phyloP scores from a whole-genome alignment of 345 rosid genomes.

The Bruguiera gymnorhiza region DNA sequence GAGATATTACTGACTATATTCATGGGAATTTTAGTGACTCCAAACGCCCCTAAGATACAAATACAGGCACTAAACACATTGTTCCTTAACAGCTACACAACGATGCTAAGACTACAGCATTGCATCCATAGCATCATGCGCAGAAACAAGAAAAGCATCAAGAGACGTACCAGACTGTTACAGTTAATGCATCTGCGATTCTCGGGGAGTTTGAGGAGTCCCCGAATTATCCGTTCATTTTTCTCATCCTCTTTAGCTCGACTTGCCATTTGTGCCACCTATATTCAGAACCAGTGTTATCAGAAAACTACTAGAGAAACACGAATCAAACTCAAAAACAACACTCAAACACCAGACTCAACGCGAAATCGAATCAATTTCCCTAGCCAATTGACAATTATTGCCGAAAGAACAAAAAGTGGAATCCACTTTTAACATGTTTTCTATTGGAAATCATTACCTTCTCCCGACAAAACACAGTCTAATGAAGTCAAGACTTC shows the following conservation, averaged over 20 bases:
- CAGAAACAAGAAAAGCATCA: conserved; percentile 6
- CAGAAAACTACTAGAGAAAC: neutral
- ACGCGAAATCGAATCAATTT: too few species aligned
- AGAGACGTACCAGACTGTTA: conserved; percentile 66
- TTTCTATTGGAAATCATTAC: too few species aligned
- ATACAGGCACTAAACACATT: too few species aligned
- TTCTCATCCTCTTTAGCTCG: conserved; percentile 86
- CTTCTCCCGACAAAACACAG: too few species aligned
- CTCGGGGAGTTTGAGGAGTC: conserved; percentile 79
- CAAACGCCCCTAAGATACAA: too few species aligned
- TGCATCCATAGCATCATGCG: neutral
- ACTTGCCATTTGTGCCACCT: conserved; percentile 45
- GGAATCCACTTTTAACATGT: too few species aligned
- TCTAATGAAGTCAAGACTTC: too few species aligned
- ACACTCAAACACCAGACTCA: neutral
- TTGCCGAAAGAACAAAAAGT: too few species aligned
- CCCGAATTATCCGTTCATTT: conserved; percentile 75
- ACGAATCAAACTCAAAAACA: neutral
- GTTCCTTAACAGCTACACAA: too few species aligned
- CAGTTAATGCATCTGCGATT: conserved; percentile 93
- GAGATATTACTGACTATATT: too few species aligned
- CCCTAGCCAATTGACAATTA: too few species aligned
- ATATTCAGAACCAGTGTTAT: neutral
- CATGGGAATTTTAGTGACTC: too few species aligned
- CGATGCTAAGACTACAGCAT: neutral